Evolutionary conservation across 2,329 filamentous ascomycete genomes (phyloP), one percentile per base, ranked within the genome.

Genomic region (Verruconis gallopava): DNA sequence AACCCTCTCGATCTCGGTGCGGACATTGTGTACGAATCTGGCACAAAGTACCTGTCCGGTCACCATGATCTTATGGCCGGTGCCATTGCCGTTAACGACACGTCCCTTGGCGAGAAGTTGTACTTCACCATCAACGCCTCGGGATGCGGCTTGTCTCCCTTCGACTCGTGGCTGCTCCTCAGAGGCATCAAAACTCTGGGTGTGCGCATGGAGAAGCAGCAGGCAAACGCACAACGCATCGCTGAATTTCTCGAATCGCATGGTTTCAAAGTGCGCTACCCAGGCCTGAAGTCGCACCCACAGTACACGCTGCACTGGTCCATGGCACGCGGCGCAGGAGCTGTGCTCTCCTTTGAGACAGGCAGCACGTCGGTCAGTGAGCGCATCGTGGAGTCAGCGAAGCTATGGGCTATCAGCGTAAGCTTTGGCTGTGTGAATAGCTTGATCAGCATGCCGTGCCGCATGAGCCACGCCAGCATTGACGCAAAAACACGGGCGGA

Each of bases 61-160:
- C 91, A 98, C 61, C 91, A 98, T 68, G 93, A 98, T 58, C 81
- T 98, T 57, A 98, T 98, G 91, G 91, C 91, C 6, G 91, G 93
- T 48, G 86, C 98, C 21, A 82, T 98, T 50, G 91, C 88, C 17
- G 77, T 88, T 60, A 96, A 96, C 59, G 81, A 93, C 55, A 61
- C 76, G 3, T 67, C 75, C 3, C 67, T 98, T 20, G 88, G 81
- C 37, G 86, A 98, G 54, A 85, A 82, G 56, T 77, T 98, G 51
- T 98, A 82, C 67, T 96, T 95, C 65, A 89, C 85, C 44, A 95
- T 98, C 71, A 98, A 98, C 60, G 79, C 86, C 1, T 94, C 88
- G 0, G 91, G 91, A 34, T 96, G 91, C 57, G 91, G 91, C 6
- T 71, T 98, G 4, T 82, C 86, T 2, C 91, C 93, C 3, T 94